These are phyloP conservation scores for Phytophthora foliorum DNA, from an alignment of 352 stramenopile genomes.

Conservation along the genomic window DNA sequence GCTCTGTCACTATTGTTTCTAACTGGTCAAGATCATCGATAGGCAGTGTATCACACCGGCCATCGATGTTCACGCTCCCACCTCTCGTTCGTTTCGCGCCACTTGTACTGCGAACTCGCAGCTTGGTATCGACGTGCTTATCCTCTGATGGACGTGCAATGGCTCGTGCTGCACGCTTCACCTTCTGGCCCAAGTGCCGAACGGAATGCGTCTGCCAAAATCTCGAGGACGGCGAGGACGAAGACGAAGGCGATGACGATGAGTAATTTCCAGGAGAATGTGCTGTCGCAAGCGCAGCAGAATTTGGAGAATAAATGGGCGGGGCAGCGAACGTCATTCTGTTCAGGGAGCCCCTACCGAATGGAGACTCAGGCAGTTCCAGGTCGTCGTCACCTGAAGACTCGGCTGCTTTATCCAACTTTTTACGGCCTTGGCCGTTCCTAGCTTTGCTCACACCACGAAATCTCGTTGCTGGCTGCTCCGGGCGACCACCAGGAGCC, in stretches of 20 bases:
- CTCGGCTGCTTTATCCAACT: conserved; percentile 2
- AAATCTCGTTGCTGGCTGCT: conserved; percentile 11
- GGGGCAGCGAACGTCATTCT: conserved; percentile 8
- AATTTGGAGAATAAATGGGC: conserved; percentile 18
- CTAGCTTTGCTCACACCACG: conserved; percentile 19
- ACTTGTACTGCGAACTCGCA: conserved; percentile 11
- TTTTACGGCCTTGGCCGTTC: conserved; percentile 3
- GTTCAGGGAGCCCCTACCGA: conserved; percentile 7
- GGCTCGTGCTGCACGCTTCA: conserved; percentile 27
- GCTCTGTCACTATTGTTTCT: conserved; percentile 41
- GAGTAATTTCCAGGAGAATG: conserved; percentile 26
- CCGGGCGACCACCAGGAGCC: conserved; percentile 9
- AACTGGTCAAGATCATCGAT: conserved; percentile 54
- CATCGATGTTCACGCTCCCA: conserved; percentile 23
- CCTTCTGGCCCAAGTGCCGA: conserved; percentile 27
- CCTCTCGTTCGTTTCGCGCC: conserved; percentile 21
- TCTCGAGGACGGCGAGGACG: conserved; percentile 29
- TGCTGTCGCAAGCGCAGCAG: conserved; percentile 10
- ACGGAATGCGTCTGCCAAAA: conserved; percentile 47
- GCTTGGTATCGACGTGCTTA: conserved; percentile 22
- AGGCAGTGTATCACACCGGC: conserved; percentile 41
- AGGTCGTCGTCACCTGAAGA: conserved; percentile 12
- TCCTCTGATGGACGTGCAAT: conserved; percentile 20
- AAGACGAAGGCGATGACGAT: conserved; percentile 15
- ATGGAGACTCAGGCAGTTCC: conserved; percentile 19